A percentile compares a stretch with the other conserved stretches of the same genome.
Evolutionary conservation across 768 basidiomycete genomes (phyloP).

Genomic region (Amanita rubescens): DNA sequence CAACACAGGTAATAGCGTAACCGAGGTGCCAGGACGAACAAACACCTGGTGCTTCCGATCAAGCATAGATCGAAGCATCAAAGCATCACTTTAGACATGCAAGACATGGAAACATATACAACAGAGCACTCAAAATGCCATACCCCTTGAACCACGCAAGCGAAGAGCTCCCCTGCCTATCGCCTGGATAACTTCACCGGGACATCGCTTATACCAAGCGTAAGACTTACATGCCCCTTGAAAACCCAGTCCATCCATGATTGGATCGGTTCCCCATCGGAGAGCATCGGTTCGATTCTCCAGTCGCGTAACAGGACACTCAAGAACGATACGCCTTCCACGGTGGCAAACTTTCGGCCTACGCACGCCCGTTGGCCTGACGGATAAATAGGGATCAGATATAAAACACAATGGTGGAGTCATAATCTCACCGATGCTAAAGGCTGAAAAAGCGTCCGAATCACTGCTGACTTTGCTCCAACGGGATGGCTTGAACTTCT

Average conservation of each 20-base stretch:
- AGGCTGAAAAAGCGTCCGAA: slow-evolving; percentile 5
- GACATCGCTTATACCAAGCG: background rate
- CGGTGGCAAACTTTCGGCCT: slow-evolving; percentile 35
- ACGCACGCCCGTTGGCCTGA: slow-evolving; percentile 26
- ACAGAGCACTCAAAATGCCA: too few species aligned
- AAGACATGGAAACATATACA: too few species aligned
- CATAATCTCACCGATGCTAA: slow-evolving; percentile 20
- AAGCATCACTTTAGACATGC: too few species aligned
- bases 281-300: slow-evolving; percentile 27
- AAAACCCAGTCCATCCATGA: too few species aligned
- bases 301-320: slow-evolving; percentile 33
- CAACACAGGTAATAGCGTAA: background rate
- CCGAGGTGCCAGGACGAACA: background rate
- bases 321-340: slow-evolving; percentile 32
- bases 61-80: too few species aligned
- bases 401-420: background rate
- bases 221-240: background rate
- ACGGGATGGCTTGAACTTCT: slow-evolving; percentile 27
- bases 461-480: slow-evolving; percentile 24
- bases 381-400: background rate
- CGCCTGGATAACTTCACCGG: too few species aligned
- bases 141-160: too few species aligned
- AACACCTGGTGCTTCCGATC: too few species aligned
- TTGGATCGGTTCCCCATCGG: too few species aligned
- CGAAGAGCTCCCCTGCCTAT: too few species aligned